These are phyloP conservation scores for Pichia ethanolica DNA, from an alignment of 805 yeast genomes.

Conservation along the genomic window DNA sequence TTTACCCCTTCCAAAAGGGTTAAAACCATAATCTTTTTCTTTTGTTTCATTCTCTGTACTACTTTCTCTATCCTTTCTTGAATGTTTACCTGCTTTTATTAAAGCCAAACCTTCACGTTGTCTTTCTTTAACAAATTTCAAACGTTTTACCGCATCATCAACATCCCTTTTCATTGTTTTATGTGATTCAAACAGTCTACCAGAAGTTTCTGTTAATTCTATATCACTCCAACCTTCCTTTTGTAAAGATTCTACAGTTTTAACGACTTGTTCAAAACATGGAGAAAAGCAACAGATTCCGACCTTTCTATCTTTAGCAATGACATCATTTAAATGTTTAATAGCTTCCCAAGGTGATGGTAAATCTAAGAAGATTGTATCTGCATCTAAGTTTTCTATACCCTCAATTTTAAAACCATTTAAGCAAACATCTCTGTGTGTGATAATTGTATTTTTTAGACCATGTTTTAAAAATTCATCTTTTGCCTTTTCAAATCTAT, in stretches of 20 bases:
- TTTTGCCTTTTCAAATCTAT: conserved; percentile 71
- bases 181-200: conserved; percentile 78
- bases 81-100: conserved; percentile 12
- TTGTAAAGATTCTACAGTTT: conserved; percentile 70
- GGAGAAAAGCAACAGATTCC: conserved; percentile 95
- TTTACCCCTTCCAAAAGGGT: conserved; percentile 89
- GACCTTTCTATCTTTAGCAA: conserved; percentile 44
- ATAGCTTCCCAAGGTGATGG: conserved; percentile 98
- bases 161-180: conserved; percentile 78
- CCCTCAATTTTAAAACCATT: conserved; percentile 62
- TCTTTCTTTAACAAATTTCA: conserved; percentile 71
- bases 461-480: conserved; percentile 72
- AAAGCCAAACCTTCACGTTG: conserved; percentile 59
- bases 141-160: conserved; percentile 70
- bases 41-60: neutral
- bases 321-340: conserved; percentile 56
- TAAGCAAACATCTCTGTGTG: conserved; percentile 89
- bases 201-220: conserved; percentile 88
- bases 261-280: conserved; percentile 92
- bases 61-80: conserved; percentile 8
- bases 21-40: conserved; percentile 46
- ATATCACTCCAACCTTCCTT: conserved; percentile 75
- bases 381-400: conserved; percentile 43
- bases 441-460: conserved; percentile 49
- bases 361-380: conserved; percentile 77